phyloP scores from a whole-genome alignment of 768 basidiomycete species.

The Lactifluus volemus region DNA sequence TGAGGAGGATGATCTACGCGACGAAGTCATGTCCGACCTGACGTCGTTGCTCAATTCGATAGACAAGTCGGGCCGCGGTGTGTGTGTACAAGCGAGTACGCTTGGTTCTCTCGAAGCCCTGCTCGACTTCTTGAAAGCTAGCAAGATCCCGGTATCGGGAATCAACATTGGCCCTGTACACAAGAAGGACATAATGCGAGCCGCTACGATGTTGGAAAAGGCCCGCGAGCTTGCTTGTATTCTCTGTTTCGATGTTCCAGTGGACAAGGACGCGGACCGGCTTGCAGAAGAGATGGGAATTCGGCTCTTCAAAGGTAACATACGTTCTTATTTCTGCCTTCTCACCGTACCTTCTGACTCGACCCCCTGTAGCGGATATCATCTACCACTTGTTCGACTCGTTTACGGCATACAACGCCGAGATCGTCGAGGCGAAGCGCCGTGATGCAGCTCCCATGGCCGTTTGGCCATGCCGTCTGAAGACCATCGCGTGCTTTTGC shows the following conservation, averaged over 20 bases:
- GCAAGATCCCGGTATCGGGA: constrained; percentile 95
- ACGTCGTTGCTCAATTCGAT: constrained; percentile 82
- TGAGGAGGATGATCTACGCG: constrained; percentile 89
- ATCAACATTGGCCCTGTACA: constrained; percentile 98
- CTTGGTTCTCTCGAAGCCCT: constrained; percentile 95
- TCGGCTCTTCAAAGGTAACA: constrained; percentile 81
- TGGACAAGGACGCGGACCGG: constrained; percentile 89
- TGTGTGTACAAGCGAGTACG: constrained; percentile 96
- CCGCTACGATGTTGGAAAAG: constrained; percentile 90
- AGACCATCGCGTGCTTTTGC: constrained; percentile 88
- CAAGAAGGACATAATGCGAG: constrained; percentile 90
- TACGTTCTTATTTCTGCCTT: not conserved
- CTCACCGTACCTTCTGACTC: not conserved
- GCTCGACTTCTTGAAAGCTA: constrained; percentile 87
- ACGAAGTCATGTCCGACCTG: constrained; percentile 95
- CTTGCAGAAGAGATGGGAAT: constrained; percentile 93
- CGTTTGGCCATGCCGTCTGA: constrained; percentile 93
- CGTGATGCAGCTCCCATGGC: constrained; percentile 90
- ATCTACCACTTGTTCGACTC: constrained; percentile 98
- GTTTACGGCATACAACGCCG: constrained; percentile 89
- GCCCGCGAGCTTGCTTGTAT: constrained; percentile 93
- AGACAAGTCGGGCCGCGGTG: constrained; percentile 92
- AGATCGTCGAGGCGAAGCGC: constrained; percentile 88
- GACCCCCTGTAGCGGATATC: constrained; percentile 66
- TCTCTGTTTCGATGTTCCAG: constrained; percentile 90